phyloP scores from a whole-genome alignment of 1,284 basidiomycete genomes.

The Sparassis latifolia region DNA sequence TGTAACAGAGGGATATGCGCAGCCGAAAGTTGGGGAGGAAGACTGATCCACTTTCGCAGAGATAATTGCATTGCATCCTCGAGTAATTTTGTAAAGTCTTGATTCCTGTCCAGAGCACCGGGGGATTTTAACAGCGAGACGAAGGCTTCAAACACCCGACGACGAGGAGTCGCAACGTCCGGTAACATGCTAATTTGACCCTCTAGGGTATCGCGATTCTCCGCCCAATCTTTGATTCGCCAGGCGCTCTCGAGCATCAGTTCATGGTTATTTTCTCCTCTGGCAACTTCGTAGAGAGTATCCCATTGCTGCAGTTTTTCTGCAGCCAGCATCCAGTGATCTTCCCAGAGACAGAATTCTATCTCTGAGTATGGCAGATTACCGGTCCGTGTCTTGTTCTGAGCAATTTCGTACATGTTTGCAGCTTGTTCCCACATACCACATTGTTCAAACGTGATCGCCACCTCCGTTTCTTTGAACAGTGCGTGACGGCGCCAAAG shows the following conservation, averaged over 20 bases:
- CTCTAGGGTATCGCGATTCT: slow-evolving; percentile 77
- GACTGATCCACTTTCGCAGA: slow-evolving; percentile 91
- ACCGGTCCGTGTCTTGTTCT: slow-evolving; percentile 80
- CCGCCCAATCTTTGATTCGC: slow-evolving; percentile 90
- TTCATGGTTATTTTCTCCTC: slow-evolving; percentile 88
- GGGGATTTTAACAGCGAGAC: slow-evolving; percentile 74
- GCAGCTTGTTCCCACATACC: slow-evolving; percentile 97
- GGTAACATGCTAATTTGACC: slow-evolving; percentile 79
- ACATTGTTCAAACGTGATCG: slow-evolving; percentile 92
- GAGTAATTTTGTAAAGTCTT: slow-evolving; percentile 80
- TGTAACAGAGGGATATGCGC: slow-evolving; percentile 95
- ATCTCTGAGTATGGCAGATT: slow-evolving; percentile 89
- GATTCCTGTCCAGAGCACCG: slow-evolving; percentile 61
- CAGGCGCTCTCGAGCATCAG: slow-evolving; percentile 93
- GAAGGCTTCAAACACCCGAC: slow-evolving; percentile 95
- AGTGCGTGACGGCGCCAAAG: slow-evolving; percentile 88
- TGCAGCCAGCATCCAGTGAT: slow-evolving; percentile 96
- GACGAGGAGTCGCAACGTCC: slow-evolving; percentile 87
- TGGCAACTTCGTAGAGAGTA: slow-evolving; percentile 87
- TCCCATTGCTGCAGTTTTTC: slow-evolving; percentile 99
- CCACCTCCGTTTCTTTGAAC: slow-evolving; percentile 88
- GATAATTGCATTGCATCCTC: slow-evolving; percentile 98
- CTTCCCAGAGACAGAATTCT: slow-evolving; percentile 98
- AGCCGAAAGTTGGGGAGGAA: slow-evolving; percentile 82
- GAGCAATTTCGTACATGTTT: slow-evolving; percentile 86